Conservation (phyloP, 2,329 filamentous ascomycete genomes). For the Periconia macrospinosa region DNA sequence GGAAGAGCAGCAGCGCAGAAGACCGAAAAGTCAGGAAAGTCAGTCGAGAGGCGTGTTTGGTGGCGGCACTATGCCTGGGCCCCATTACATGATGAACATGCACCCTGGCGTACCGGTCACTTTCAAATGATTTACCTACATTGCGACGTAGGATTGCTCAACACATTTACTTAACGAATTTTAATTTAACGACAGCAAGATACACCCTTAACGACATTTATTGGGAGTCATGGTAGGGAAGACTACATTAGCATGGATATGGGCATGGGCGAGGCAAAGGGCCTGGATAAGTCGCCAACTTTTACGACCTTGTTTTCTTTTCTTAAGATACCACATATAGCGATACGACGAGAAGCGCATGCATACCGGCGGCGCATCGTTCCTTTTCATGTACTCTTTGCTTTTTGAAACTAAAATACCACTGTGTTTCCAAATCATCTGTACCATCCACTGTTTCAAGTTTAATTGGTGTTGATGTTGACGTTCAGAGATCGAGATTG, state of each 20-base stretch:
- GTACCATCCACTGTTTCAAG: too few species aligned
- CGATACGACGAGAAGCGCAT: neutral
- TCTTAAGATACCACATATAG: neutral
- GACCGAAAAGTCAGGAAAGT: conserved; percentile 14
- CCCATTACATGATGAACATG: conserved; percentile 43
- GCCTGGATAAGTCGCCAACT: too few species aligned
- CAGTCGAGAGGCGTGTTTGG: conserved; percentile 20
- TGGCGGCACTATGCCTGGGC: conserved; percentile 38
- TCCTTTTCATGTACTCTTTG: too few species aligned
- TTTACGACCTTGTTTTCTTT: neutral
- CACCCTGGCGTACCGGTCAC: conserved; percentile 41
- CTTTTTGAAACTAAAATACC: neutral
- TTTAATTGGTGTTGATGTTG: too few species aligned
- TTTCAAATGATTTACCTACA: conserved; percentile 2
- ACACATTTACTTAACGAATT: too few species aligned
- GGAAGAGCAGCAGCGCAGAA: conserved; percentile 5
- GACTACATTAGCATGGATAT: too few species aligned
- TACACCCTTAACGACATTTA: too few species aligned
- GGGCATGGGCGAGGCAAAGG: too few species aligned
- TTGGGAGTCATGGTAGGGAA: too few species aligned
- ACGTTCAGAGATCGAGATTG: too few species aligned
- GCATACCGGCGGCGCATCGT: neutral
- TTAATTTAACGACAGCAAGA: too few species aligned
- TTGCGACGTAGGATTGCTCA: neutral
- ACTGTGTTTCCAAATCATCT: neutral